These are phyloP conservation scores for Tetrastigma voinierianum DNA, from an alignment of 164 flowering plant genomes.

Conservation along the genomic window DNA sequence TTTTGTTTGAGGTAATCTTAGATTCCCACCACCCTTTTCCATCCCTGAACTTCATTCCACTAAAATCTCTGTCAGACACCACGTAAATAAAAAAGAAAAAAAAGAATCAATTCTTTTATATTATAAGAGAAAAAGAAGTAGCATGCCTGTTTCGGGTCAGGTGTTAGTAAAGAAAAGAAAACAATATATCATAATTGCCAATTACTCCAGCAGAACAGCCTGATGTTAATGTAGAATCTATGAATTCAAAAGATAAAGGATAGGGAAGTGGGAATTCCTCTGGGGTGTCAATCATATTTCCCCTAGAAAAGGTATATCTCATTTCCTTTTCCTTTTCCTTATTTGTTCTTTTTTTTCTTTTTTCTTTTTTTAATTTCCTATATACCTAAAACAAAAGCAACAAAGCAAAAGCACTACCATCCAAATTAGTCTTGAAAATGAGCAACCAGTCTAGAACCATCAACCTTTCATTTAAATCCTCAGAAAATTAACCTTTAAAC, in stretches of 20 bases:
- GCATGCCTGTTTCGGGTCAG: constrained; percentile 67
- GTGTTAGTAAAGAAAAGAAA: constrained; percentile 25
- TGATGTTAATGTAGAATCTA: constrained; percentile 13
- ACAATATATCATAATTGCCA: constrained; percentile 17
- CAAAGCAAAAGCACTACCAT: too few relatives aligned
- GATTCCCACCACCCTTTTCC: constrained; percentile 23
- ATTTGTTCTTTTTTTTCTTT: too few relatives aligned
- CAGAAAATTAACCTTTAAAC: too few relatives aligned
- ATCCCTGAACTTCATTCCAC: constrained; percentile 30
- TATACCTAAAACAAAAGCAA: too few relatives aligned
- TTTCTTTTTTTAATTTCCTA: too few relatives aligned
- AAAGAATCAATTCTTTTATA: constrained; percentile 17
- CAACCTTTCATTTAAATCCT: too few relatives aligned
- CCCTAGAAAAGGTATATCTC: constrained; percentile 7
- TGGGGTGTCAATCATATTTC: constrained; percentile 19
- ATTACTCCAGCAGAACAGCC: constrained; percentile 6
- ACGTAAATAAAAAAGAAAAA: constrained; percentile 6
- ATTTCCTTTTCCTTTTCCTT: background rate
- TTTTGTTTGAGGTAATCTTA: constrained; percentile 18
- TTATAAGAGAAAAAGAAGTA: constrained; percentile 31
- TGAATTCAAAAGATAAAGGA: constrained; percentile 15
- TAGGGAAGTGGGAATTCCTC: constrained; percentile 19
- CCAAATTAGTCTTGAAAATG: too few relatives aligned
- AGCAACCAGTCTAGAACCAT: too few relatives aligned
- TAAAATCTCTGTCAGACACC: constrained; percentile 32